Evolutionary conservation across 2,329 filamentous ascomycete species (phyloP).

Genomic region (Alternaria hordeiaustralica): DNA sequence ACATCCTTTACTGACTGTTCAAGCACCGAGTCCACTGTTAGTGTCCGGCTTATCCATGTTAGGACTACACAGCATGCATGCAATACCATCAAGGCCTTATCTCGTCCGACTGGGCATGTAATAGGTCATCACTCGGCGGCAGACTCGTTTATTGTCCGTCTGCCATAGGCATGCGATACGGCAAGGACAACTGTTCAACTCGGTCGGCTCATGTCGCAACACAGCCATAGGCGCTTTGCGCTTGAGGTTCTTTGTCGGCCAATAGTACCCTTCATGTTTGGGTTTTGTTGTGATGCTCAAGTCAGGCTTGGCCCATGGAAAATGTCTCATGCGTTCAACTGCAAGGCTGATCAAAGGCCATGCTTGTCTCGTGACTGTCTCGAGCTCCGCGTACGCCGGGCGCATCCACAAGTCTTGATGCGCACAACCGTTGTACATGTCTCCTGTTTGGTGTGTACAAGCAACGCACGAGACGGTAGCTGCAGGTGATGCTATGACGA

Average conservation of each 20-base stretch:
- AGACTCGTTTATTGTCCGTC: constrained; percentile 3
- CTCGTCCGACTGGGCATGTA: constrained; percentile 19
- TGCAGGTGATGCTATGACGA: background rate
- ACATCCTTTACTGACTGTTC: background rate
- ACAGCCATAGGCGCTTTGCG: constrained; percentile 14
- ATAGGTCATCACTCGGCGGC: background rate
- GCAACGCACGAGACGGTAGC: background rate
- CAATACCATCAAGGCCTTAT: background rate
- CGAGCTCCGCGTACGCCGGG: constrained; percentile 9
- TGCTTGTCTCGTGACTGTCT: constrained; percentile 18
- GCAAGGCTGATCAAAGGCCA: constrained; percentile 11
- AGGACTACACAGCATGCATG: constrained; percentile 8
- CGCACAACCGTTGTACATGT: background rate
- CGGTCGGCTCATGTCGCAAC: background rate
- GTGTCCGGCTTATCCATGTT: constrained; percentile 19
- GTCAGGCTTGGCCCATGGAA: background rate
- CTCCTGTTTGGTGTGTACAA: background rate
- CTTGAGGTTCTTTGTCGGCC: constrained; percentile 2
- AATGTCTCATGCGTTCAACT: constrained; percentile 4
- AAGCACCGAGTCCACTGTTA: constrained; percentile 8
- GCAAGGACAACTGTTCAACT: background rate
- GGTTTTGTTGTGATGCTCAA: background rate
- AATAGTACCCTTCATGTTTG: background rate
- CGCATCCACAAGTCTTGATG: background rate
- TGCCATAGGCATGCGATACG: background rate